Evolutionary conservation across 2,329 filamentous ascomycete genomes (phyloP).

Genomic region (Laburnicola sp.): DNA sequence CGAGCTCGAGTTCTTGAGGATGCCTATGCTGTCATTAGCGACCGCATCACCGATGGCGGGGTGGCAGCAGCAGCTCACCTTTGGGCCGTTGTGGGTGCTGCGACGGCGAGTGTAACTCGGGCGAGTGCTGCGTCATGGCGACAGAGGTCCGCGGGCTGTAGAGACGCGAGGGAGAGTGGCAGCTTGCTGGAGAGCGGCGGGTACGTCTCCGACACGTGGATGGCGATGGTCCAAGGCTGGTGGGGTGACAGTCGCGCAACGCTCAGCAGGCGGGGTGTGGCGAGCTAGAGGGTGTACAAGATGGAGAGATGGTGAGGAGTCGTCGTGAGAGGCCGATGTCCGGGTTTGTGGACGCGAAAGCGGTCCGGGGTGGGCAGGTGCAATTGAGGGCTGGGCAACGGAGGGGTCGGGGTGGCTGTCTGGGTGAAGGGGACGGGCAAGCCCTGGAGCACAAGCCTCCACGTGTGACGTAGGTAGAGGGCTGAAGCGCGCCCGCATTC

Average conservation of each 20-base stretch:
- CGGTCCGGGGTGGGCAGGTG: slow-evolving; percentile 19
- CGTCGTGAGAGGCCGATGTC: background rate
- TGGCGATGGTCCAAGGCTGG: background rate
- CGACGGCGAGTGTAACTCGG: slow-evolving; percentile 39
- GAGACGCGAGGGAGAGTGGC: slow-evolving; percentile 2
- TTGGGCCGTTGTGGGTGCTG: slow-evolving; percentile 50
- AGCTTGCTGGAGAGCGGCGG: background rate
- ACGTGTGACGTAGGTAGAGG: background rate
- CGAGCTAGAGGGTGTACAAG: background rate
- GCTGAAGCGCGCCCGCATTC: background rate
- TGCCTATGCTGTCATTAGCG: slow-evolving; percentile 61
- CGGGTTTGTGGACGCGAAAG: background rate
- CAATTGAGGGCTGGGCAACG: background rate
- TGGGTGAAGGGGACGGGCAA: background rate
- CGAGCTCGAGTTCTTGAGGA: slow-evolving; percentile 83
- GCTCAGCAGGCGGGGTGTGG: background rate
- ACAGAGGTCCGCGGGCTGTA: slow-evolving; percentile 6
- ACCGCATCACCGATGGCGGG: slow-evolving; percentile 1
- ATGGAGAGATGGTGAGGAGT: background rate
- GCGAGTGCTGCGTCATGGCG: slow-evolving; percentile 42
- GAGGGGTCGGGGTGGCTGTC: slow-evolving; percentile 3
- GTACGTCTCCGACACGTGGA: slow-evolving; percentile 9
- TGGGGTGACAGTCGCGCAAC: slow-evolving; percentile 10
- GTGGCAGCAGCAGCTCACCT: slow-evolving; percentile 33
- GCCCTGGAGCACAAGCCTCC: background rate